phyloP scores from a whole-genome alignment of 2,329 filamentous ascomycete genomes.

The Meredithiella fracta region DNA sequence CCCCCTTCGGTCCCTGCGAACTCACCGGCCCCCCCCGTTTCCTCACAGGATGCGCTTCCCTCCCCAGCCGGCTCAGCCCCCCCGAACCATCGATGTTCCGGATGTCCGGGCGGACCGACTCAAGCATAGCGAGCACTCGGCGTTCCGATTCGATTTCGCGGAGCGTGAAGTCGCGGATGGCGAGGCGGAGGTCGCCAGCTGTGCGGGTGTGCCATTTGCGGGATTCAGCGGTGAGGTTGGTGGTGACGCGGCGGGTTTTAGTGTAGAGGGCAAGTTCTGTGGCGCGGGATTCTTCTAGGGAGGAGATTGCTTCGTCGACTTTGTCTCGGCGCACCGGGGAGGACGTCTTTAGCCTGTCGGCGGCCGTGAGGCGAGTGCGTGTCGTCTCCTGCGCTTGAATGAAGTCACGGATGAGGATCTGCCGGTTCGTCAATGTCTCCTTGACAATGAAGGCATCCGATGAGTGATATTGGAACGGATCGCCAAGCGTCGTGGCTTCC shows the following conservation, averaged over 20 bases:
- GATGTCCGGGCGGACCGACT: conserved; percentile 83
- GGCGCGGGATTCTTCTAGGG: conserved; percentile 71
- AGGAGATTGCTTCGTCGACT: conserved; percentile 89
- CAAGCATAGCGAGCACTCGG: conserved; percentile 78
- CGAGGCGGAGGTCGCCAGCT: conserved; percentile 62
- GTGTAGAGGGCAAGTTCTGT: conserved; percentile 67
- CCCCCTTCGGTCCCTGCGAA: conserved; percentile 91
- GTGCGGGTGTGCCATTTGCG: conserved; percentile 83
- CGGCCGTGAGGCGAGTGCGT: conserved; percentile 65
- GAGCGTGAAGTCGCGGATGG: conserved; percentile 80
- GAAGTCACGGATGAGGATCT: conserved; percentile 87
- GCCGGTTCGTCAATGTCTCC: conserved; percentile 91
- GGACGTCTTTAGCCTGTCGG: conserved; percentile 74
- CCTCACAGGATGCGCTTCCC: conserved; percentile 64
- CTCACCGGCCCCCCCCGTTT: conserved; percentile 65
- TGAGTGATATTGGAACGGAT: conserved; percentile 88
- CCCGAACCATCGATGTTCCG: conserved; percentile 82
- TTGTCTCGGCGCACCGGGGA: conserved; percentile 84
- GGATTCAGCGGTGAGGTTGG: conserved; percentile 75
- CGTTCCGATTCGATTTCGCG: conserved; percentile 93
- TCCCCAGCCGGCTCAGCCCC: conserved; percentile 73
- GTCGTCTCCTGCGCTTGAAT: conserved; percentile 78
- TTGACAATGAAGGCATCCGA: conserved; percentile 96
- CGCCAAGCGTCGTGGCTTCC: conserved; percentile 85
- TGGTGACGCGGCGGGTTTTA: conserved; percentile 78